A percentile compares a stretch with the other conserved stretches of the same genome.
Conservation (phyloP, 345 rosid genomes). For the Aquilaria sinensis region DNA sequence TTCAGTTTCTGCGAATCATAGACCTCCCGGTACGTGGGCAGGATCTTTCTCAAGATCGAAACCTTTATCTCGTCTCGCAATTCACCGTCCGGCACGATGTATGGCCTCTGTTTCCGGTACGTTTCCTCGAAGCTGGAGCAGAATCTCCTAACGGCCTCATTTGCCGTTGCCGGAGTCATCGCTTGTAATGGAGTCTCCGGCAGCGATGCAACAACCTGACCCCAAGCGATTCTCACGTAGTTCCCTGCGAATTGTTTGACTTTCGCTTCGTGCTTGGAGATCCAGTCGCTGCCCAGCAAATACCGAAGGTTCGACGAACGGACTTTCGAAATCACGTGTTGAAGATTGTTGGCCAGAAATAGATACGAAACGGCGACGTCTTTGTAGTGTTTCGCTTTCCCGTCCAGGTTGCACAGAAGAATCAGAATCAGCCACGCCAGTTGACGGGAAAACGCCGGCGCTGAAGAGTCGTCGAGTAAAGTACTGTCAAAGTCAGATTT, state of each 20-base stretch:
- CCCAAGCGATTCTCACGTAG: conserved; percentile 68
- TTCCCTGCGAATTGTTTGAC: conserved; percentile 45
- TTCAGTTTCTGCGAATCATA: conserved; percentile 23
- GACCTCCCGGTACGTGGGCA: conserved; percentile 37
- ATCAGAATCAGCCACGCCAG: conserved; percentile 69
- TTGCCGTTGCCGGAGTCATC: conserved; percentile 18
- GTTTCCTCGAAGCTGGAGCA: conserved; percentile 45
- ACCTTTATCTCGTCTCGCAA: conserved; percentile 49
- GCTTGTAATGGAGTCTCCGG: conserved; percentile 21
- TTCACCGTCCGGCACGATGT: conserved; percentile 53
- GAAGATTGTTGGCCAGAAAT: conserved; percentile 72
- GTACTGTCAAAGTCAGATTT: conserved; percentile 33
- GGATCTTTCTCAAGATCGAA: conserved; percentile 33
- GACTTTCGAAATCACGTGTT: conserved; percentile 61
- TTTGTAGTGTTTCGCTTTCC: conserved; percentile 46
- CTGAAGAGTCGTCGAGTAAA: conserved; percentile 3
- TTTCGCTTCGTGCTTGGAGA: conserved; percentile 45
- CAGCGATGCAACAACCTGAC: conserved; percentile 38
- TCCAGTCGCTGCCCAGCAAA: conserved; percentile 62
- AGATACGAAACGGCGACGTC: conserved; percentile 62
- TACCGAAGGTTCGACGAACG: conserved; percentile 39
- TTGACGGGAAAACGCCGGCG: conserved; percentile 32
- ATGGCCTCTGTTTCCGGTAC: conserved; percentile 40
- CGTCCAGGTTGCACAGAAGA: conserved; percentile 67
- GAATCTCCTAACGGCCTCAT: conserved; percentile 35